phyloP scores from a whole-genome alignment of 2,329 filamentous ascomycete genomes.

The Colletotrichum filicis region DNA sequence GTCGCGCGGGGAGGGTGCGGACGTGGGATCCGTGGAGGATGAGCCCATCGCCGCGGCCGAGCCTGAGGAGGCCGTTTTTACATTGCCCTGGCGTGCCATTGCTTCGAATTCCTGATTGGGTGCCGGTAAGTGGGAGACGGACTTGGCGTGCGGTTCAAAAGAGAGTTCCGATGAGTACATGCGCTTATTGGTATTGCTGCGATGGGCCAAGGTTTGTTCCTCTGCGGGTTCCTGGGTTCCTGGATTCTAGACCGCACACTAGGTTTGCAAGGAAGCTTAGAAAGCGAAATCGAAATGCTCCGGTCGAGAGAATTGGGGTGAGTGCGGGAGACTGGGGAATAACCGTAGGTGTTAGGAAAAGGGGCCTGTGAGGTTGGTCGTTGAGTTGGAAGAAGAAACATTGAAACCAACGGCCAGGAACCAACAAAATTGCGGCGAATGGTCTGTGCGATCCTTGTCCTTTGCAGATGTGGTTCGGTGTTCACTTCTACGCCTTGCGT shows the following conservation, averaged over 20 bases:
- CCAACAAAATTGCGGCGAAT: constrained; percentile 10
- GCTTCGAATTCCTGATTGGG: background rate
- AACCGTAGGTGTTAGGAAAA: background rate
- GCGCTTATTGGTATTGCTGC: background rate
- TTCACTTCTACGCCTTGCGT: background rate
- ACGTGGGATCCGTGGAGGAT: constrained; percentile 1
- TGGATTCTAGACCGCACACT: background rate
- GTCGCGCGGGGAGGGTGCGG: constrained; percentile 38
- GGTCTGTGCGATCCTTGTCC: constrained; percentile 20
- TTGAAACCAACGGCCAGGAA: constrained; percentile 12
- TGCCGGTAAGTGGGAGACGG: background rate
- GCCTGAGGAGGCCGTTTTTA: background rate
- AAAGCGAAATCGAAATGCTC: background rate
- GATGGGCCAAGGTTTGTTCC: background rate
- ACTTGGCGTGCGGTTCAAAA: background rate
- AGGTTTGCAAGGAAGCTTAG: background rate
- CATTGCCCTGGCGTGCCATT: constrained; percentile 8
- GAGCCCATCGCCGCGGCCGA: background rate
- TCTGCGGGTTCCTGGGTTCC: background rate
- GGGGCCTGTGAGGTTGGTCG: constrained; percentile 11
- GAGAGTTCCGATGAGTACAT: constrained; percentile 2
- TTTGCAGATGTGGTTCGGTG: background rate
- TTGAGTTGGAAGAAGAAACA: background rate
- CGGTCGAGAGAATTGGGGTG: background rate
- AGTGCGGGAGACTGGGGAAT: background rate